A percentile compares a stretch with the other conserved stretches of the same genome.
Conservation (phyloP, 306 rosid species). For the Acacia crassicarpa region DNA sequence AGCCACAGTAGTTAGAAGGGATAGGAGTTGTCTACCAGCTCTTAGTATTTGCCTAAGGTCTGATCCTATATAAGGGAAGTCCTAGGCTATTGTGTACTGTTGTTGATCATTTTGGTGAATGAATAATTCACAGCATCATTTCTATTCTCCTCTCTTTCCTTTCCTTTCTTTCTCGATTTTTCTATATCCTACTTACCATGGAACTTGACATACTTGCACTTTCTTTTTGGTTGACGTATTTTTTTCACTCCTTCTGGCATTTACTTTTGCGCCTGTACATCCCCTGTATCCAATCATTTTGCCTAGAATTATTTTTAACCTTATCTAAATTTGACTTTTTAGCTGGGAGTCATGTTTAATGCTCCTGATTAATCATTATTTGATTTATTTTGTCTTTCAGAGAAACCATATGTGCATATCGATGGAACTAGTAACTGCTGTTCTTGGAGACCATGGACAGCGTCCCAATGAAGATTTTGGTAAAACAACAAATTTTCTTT, state of each 20-base stretch:
- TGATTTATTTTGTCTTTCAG: slow-evolving; percentile 46
- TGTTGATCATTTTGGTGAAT: no score
- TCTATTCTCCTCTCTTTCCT: no score
- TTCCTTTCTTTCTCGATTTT: no score
- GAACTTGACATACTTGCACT: neutral
- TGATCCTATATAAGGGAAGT: no score
- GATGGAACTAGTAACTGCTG: slow-evolving; percentile 97
- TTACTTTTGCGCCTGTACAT: slow-evolving; percentile 10
- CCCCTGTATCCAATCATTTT: slow-evolving; percentile 13
- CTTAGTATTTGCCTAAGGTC: no score
- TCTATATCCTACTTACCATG: no score
- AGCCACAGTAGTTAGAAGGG: no score
- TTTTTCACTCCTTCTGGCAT: neutral
- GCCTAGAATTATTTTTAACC: neutral
- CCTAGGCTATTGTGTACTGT: no score
- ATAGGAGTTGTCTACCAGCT: no score
- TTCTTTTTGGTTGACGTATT: slow-evolving; percentile 1
- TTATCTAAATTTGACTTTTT: slow-evolving; percentile 19
- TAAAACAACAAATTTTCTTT: slow-evolving; percentile 28
- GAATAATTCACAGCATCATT: no score
- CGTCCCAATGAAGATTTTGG: slow-evolving; percentile 95
- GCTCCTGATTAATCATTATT: neutral
- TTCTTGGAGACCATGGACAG: slow-evolving; percentile 98
- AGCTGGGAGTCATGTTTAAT: slow-evolving; percentile 10
- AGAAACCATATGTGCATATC: slow-evolving; percentile 83